Evolutionary conservation across 129 eudicot genomes (phyloP), one percentile per base, ranked within the genome.

Genomic region (Smallanthus sonchifolius): DNA sequence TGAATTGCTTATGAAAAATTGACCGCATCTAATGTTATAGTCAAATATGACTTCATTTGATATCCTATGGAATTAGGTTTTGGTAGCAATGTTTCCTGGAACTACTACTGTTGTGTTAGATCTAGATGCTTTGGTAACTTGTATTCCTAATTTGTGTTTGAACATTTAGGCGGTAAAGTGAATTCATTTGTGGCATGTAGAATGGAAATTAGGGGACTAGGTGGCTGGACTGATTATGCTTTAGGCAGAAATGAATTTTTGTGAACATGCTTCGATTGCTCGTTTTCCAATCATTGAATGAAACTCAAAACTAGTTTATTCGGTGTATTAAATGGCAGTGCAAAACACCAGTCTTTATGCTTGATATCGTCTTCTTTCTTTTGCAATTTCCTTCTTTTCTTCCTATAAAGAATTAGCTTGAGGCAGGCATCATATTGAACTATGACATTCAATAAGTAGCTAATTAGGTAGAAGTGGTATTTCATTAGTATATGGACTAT

Each of bases 241-340:
- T 47, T 30, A 69, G 60, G 56, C 40, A 67, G 73, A 67, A 67
- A 20, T 6, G 40, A 28, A n/a, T 32, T 68, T 68, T 4, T 30
- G 52, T 69, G 30, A 44, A 69, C 60, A 69, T 69, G 57, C 57
- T 68, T 4, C 14, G 28, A 19, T 37, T 67, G 40, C 14, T n/a
- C 30, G 24, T 24, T 11, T 37, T 34, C 74, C 2, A 48, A 71
- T 36, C 28, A 52, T 0, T 24, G 30, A 55, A 20, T 14, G 16
- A 38, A 71, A 54, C 38, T 54, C 38, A 14, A 37, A 5, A 72
- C 24, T 51, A 17, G 64, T 52, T 52, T 70, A 49, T 37, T 70
- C 19, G 16, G 65, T 70, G 64, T 37, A 52, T n/a, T 69, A 8
- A 47, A 45, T 51, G 48, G 57, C 73, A 65, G 55, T 67, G 73